A percentile compares a stretch with the other conserved stretches of the same genome.
Evolutionary conservation across 1,284 basidiomycete genomes (phyloP).

Genomic region (Rugosomyces carneus): DNA sequence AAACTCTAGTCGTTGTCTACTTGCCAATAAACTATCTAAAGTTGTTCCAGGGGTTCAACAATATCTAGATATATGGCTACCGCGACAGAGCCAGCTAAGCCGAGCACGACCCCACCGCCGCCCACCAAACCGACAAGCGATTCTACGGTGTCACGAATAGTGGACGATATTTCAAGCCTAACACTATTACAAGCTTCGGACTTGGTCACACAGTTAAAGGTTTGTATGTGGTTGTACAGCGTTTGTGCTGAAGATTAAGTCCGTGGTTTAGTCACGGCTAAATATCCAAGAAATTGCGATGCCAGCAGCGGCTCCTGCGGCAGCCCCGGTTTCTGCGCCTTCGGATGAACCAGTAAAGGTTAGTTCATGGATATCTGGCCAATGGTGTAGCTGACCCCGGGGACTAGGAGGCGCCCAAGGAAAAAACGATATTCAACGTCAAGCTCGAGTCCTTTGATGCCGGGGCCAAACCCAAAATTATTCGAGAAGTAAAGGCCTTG

Average conservation of each 20-base stretch:
- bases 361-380: conserved; percentile 20
- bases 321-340: conserved; percentile 44
- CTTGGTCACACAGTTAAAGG: conserved; percentile 89
- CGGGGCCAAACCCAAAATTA: conserved; percentile 92
- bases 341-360: conserved; percentile 67
- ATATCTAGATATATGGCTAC: conserved; percentile 42
- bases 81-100: conserved; percentile 39
- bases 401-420: conserved; percentile 88
- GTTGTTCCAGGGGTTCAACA: conserved; percentile 28
- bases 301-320: conserved; percentile 70
- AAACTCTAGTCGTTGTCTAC: conserved; percentile 14
- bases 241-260: neutral
- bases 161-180: conserved; percentile 89
- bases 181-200: conserved; percentile 97
- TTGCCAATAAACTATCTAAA: conserved; percentile 19
- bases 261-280: conserved; percentile 66
- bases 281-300: conserved; percentile 99
- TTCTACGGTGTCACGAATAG: conserved; percentile 77
- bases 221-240: conserved; percentile 27
- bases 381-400: conserved; percentile 7
- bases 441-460: conserved; percentile 92
- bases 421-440: conserved; percentile 97
- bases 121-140: conserved; percentile 37
- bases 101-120: conserved; percentile 39
- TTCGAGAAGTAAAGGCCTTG: conserved; percentile 95